phyloP scores from a whole-genome alignment of 441 rosid species.

The Populus hybrid region DNA sequence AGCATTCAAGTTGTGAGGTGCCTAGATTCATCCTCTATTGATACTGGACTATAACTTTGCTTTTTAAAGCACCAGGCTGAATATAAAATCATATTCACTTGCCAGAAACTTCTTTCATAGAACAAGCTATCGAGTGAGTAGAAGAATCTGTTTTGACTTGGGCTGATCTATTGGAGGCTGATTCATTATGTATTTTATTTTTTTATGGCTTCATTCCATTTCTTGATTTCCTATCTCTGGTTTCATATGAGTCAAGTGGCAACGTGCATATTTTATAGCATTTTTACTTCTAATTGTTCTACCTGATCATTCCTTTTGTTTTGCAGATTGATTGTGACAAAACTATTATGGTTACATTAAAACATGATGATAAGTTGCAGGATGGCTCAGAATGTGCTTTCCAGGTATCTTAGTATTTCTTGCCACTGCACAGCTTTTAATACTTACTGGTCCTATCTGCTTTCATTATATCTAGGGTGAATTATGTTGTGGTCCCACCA shows the following conservation, averaged over 20 bases:
- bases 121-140: neutral
- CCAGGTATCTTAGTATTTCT: constrained; percentile 55
- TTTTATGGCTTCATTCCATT: neutral
- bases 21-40: neutral
- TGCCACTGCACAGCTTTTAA: constrained; percentile 10
- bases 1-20: neutral
- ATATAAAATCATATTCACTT: neutral
- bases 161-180: constrained; percentile 1
- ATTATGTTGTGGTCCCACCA: neutral
- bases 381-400: constrained; percentile 94
- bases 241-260: neutral
- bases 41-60: neutral
- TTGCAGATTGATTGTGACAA: constrained; percentile 98
- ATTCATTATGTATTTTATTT: neutral
- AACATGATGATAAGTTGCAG: constrained; percentile 96
- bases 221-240: neutral
- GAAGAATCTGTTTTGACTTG: constrained; percentile 11
- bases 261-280: neutral
- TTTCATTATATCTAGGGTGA: neutral
- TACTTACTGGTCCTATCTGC: neutral
- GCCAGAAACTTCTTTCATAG: neutral
- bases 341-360: constrained; percentile 87
- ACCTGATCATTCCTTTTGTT: constrained; percentile 11
- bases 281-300: neutral
- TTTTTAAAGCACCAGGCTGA: neutral